Evolutionary conservation across 345 rosid genomes (phyloP), one percentile per base, ranked within the genome.

Genomic region (Murraya paniculata): DNA sequence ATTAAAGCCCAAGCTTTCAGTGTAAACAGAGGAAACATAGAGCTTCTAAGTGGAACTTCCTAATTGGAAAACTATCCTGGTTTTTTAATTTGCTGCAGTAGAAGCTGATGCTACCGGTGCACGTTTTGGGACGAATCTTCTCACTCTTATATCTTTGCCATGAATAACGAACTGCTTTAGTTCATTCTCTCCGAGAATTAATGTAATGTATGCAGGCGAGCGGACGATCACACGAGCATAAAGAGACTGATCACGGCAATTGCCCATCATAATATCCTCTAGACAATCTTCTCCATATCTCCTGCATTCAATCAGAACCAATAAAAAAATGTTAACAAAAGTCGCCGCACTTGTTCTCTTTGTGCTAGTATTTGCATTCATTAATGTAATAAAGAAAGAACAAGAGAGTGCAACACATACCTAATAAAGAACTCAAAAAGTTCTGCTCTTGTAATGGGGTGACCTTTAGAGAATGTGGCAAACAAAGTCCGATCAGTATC

Each of bases 401-500:
- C 16, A 45, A 45, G 50, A 45, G 50, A 45, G 1, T 13, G 50
- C 13, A 45, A 55, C 31, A 72, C 4, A 8, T 35, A 74, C 85
- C 80, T 45, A 67, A 21, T 76, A 10, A 85, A 58, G 56, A 77
- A 74, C 62, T 64, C 66, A 18, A 19, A n/a, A 66, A 85, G 81
- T 59, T 77, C 80, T 65, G 33, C 60, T 48, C 64, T 71, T 55
- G 82, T 36, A 73, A 80, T 35, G 1, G 73, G 80, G 72, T 74
- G 82, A 11, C 84, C 80, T 41, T 73, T 80, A 3, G 83, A 74
- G 78, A 82, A 85, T 22, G 87, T 85, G 58, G 78, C 60, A 50
- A 82, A 85, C 73, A 85, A 45, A 48, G 83, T 75, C 18, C 69
- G 30, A 28, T 80, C 75, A 13, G n/a, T 9, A 3, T 33, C 41